Base-by-base conservation (phyloP, 345 rosid genomes). In the Aegle marmelos region DNA sequence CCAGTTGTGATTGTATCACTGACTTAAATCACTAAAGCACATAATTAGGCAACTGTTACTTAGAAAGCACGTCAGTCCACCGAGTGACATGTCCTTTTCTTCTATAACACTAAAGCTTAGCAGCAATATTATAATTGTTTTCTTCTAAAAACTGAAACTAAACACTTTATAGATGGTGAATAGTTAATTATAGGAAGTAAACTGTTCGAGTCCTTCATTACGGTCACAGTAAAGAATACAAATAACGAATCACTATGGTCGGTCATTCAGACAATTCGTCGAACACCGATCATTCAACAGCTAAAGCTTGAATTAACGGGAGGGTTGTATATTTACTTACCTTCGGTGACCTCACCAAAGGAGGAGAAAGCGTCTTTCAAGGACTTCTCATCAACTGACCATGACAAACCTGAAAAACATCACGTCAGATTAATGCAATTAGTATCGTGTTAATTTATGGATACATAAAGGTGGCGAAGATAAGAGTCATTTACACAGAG, bases 341-440 rank as follows among this genome's bases (percentile, higher is more conserved):
- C 96, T 88, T 94, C 91, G 21, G 85, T 31, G 39, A 91, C 88
- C 34, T 86, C 85, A 10, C 98, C 97, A 28, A 85, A 94, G 34
- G 90, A 87, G 70, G 93, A 88, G 90, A 92, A 94, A 30, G 97
- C 92, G 59, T 92, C 93, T 83, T 84, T 85, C 63, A 94, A 84
- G 19, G 96, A 90, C 83, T 88, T 89, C 84, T 94, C 97, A 50
- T 92, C 92, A 28, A 91, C 92, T 6, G 93, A 88, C 91, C 89
- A 88, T 0, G 98, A 94, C 79, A 92, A 80, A 24, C 98, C 98
- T 94, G 78, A 48, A 58, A 65, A 76, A 4, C 7, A 81, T 65
- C 59, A 6, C 53, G 34, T 60, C 13, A 13, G 50, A 45, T 45
- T 45, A 59, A 54, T 7, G 19, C 19, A 2, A 0, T 11, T 19